Conservation (phyloP, 1,139 yeast genomes). For the Lodderomyces oxycetoniae region DNA sequence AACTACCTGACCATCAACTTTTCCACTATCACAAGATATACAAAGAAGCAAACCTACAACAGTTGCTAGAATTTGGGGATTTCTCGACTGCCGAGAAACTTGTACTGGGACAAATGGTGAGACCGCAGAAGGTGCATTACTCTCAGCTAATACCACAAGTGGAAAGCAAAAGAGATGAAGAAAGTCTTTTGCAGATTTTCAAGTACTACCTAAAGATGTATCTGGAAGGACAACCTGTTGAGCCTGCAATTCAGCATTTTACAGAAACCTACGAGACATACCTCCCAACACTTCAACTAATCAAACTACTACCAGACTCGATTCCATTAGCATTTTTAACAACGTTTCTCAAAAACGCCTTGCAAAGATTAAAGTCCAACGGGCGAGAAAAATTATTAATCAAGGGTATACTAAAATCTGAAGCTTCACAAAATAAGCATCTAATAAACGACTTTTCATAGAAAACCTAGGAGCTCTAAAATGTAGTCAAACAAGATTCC, state of each 20-base stretch:
- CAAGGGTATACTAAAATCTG: conserved; percentile 30
- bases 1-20: conserved; percentile 1
- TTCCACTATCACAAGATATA: conserved; percentile 12
- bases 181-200: conserved; percentile 18
- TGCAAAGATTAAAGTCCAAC: conserved; percentile 20
- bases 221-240: conserved; percentile 12
- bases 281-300: conserved; percentile 23
- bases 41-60: conserved; percentile 1
- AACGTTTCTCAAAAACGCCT: conserved; percentile 22
- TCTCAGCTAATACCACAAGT: not conserved
- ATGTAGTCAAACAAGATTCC: conserved; percentile 78
- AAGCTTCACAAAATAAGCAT: conserved; percentile 15
- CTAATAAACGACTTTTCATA: conserved; percentile 21
- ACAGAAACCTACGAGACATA: conserved; percentile 21
- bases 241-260: conserved; percentile 29
- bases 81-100: conserved; percentile 33
- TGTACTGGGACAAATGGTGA: conserved; percentile 22
- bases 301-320: conserved; percentile 27
- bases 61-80: conserved; percentile 19
- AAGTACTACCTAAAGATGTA: conserved; percentile 19
- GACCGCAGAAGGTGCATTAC: conserved; percentile 21
- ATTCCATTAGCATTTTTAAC: conserved; percentile 31
- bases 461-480: conserved; percentile 41
- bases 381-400: conserved; percentile 20
- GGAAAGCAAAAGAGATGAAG: not conserved